A percentile compares a stretch with the other conserved stretches of the same genome.
phyloP scores from a whole-genome alignment of 371 early-diverging fungal genomes.

The Syncephalastrum contaminatum region DNA sequence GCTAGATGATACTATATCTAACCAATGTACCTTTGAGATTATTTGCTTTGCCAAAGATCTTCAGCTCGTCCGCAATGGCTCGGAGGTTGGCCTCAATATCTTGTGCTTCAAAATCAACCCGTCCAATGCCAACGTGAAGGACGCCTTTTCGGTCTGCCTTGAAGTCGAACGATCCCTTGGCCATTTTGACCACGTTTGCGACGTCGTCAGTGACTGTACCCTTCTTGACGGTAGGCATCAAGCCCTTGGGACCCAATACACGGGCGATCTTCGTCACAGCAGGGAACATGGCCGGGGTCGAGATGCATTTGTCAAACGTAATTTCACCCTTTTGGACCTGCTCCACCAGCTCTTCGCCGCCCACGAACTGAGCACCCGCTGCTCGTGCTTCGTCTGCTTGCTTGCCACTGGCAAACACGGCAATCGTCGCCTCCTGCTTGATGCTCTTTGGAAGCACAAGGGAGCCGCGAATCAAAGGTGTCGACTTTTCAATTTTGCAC shows the following conservation, averaged over 20 bases:
- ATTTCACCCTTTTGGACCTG: slow-evolving; percentile 63
- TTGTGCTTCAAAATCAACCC: slow-evolving; percentile 44
- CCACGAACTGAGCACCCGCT: slow-evolving; percentile 83
- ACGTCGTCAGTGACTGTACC: slow-evolving; percentile 83
- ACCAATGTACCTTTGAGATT: slow-evolving; percentile 49
- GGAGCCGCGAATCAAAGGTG: slow-evolving; percentile 75
- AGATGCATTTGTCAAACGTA: slow-evolving; percentile 82
- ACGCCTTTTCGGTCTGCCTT: slow-evolving; percentile 73
- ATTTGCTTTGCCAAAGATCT: slow-evolving; percentile 56
- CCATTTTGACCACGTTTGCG: slow-evolving; percentile 52
- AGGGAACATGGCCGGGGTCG: slow-evolving; percentile 89
- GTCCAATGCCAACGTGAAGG: slow-evolving; percentile 68
- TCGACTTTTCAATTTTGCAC: slow-evolving; percentile 71
- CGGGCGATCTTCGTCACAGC: slow-evolving; percentile 89
- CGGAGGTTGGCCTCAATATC: slow-evolving; percentile 63
- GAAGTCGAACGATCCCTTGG: slow-evolving; percentile 73
- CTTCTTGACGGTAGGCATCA: slow-evolving; percentile 95
- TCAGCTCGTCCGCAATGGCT: slow-evolving; percentile 58
- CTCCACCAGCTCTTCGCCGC: slow-evolving; percentile 85
- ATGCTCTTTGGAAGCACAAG: slow-evolving; percentile 68
- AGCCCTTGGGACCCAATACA: slow-evolving; percentile 89
- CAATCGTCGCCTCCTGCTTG: slow-evolving; percentile 59
- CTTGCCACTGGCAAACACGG: slow-evolving; percentile 82
- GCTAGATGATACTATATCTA: neutral
- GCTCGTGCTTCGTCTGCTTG: slow-evolving; percentile 81